Evolutionary conservation across 805 yeast species (phyloP).

Genomic region (Starmerella powellii): DNA sequence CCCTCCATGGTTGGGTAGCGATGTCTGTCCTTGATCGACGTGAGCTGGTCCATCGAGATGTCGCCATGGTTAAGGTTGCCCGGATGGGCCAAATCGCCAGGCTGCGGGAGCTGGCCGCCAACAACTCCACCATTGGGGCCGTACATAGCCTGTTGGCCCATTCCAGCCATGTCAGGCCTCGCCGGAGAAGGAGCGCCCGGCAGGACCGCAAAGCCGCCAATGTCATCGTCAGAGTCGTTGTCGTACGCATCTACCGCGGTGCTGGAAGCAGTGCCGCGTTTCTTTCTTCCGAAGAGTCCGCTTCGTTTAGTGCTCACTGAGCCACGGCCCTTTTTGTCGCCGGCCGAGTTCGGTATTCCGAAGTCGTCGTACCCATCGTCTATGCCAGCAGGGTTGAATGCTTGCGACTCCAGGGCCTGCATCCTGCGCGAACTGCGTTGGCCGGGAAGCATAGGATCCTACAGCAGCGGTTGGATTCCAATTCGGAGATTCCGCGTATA

Average conservation of each 20-base stretch:
- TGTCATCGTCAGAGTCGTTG: conserved; percentile 25
- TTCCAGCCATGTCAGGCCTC: too few relatives aligned
- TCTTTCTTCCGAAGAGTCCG: conserved; percentile 22
- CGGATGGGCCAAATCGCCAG: too few relatives aligned
- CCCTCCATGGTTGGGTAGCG: conserved; percentile 27
- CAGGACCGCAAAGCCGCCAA: conserved; percentile 6
- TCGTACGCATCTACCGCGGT: conserved; percentile 14
- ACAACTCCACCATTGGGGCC: too few relatives aligned
- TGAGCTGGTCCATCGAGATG: conserved; percentile 20
- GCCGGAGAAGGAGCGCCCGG: conserved; percentile 2
- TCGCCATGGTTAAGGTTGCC: conserved; percentile 9
- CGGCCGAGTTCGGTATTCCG: conserved; percentile 19
- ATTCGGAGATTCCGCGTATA: too few relatives aligned
- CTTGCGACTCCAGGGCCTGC: conserved; percentile 12
- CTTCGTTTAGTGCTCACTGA: conserved; percentile 5
- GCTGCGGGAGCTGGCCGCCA: too few relatives aligned
- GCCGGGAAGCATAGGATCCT: conserved; percentile 11
- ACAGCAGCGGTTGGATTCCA: too few relatives aligned
- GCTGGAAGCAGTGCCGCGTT: conserved; percentile 10
- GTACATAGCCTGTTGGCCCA: too few relatives aligned
- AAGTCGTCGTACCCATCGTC: conserved; percentile 21
- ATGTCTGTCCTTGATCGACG: conserved; percentile 27
- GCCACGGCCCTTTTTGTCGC: background rate
- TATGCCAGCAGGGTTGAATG: conserved; percentile 5
- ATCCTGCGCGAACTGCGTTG: conserved; percentile 12